These are phyloP conservation scores for Oidium heveae DNA, from an alignment of 2,329 filamentous ascomycete species.

Conservation along the genomic window DNA sequence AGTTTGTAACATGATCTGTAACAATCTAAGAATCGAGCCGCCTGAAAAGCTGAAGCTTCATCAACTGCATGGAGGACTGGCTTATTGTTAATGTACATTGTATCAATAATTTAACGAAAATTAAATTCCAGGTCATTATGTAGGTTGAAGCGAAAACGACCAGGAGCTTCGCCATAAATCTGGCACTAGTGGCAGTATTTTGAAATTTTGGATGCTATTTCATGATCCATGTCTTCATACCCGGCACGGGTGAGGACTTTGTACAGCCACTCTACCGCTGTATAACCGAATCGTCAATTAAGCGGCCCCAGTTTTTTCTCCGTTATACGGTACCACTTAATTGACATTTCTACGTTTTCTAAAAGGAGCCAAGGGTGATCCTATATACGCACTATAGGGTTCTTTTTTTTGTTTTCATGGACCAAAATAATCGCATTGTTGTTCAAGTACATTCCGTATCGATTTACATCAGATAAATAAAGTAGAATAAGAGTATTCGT, in stretches of 20 bases:
- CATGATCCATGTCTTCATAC: not conserved
- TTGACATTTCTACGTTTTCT: not conserved
- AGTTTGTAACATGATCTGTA: constrained; percentile 1
- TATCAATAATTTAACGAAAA: not conserved
- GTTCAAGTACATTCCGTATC: not conserved
- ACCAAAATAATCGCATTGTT: not conserved
- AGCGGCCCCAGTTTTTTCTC: not conserved
- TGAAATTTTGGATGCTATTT: not conserved
- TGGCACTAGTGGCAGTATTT: not conserved
- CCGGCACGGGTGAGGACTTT: not conserved
- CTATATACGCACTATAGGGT: not conserved
- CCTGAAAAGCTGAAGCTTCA: constrained; percentile 1
- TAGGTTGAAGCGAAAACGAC: not conserved
- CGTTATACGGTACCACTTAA: not conserved
- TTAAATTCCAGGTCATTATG: not conserved
- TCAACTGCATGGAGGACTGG: constrained; percentile 1
- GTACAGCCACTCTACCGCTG: not conserved
- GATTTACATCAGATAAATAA: not conserved
- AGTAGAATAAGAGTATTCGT: no score
- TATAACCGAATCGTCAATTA: not conserved
- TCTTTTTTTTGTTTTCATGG: not conserved
- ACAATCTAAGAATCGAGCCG: constrained; percentile 1
- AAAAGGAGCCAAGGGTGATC: not conserved
- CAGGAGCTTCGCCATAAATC: not conserved
- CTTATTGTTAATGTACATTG: not conserved